Conservation (phyloP, 108 stramenopile species). For the Pseudonitzschia delicatissima region DNA sequence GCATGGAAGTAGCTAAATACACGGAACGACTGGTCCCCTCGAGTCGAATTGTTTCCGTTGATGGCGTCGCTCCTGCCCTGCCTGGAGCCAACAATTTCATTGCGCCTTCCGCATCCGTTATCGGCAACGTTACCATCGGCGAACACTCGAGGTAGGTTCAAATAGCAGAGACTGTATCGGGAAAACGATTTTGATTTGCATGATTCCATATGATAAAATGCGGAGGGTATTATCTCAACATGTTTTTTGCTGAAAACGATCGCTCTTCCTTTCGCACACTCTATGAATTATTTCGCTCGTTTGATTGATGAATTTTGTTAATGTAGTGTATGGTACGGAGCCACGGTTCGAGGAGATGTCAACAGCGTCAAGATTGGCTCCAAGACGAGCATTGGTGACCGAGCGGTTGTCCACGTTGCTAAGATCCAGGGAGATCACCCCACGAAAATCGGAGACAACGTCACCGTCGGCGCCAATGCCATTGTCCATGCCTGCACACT, state of each 20-base stretch:
- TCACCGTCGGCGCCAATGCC: constrained; percentile 79
- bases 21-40: constrained; percentile 82
- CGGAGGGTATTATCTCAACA: not conserved
- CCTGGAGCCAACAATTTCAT: constrained; percentile 65
- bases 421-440: constrained; percentile 90
- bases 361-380: constrained; percentile 80
- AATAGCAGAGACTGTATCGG: not conserved
- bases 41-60: constrained; percentile 83
- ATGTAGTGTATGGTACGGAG: constrained; percentile 83
- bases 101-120: constrained; percentile 76
- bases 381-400: constrained; percentile 82
- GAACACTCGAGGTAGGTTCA: constrained; percentile 46
- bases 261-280: not conserved
- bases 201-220: no score
- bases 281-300: not conserved
- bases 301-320: constrained; percentile 1
- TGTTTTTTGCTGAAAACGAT: not conserved
- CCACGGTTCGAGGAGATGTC: constrained; percentile 84
- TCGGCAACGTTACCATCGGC: constrained; percentile 81
- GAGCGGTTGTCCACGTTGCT: constrained; percentile 93
- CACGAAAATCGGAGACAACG: constrained; percentile 84
- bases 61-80: constrained; percentile 71
- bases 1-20: constrained; percentile 82
- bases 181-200: not conserved
- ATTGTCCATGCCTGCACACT: constrained; percentile 92